Evolutionary conservation across 495 filamentous ascomycete genomes (phyloP).

Genomic region (Neurospora cerealis): DNA sequence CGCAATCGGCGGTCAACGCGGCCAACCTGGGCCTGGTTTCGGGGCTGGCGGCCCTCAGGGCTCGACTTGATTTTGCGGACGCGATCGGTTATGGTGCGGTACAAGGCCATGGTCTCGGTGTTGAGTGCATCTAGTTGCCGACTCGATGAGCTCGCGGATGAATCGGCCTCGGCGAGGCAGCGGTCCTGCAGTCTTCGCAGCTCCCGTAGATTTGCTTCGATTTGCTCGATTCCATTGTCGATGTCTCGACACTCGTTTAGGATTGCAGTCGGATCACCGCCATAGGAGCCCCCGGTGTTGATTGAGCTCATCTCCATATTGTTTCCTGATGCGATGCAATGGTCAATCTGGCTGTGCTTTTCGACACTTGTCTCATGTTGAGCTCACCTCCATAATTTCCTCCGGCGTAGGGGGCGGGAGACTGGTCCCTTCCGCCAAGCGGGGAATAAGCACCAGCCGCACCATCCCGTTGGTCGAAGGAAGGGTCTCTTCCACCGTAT

Average conservation of each 20-base stretch:
- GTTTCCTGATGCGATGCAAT: constrained; percentile 19
- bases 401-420: background rate
- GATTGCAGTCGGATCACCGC: constrained; percentile 56
- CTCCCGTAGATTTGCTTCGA: constrained; percentile 54
- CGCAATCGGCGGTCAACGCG: constrained; percentile 69
- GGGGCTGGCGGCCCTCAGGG: constrained; percentile 57
- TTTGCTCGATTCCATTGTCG: constrained; percentile 61
- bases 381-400: constrained; percentile 37
- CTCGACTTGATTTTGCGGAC: constrained; percentile 72
- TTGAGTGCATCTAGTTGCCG: constrained; percentile 48
- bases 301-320: constrained; percentile 58
- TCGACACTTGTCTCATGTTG: constrained; percentile 8
- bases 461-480: constrained; percentile 39
- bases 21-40: constrained; percentile 69
- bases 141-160: constrained; percentile 36
- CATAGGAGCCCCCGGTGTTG: constrained; percentile 23
- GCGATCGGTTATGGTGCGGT: constrained; percentile 62
- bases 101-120: constrained; percentile 68
- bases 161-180: constrained; percentile 50
- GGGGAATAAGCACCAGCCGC: constrained; percentile 19
- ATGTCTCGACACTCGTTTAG: constrained; percentile 76
- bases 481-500: constrained; percentile 39
- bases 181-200: constrained; percentile 49
- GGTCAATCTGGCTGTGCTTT: constrained; percentile 1
- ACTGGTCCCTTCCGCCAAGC: constrained; percentile 17